These are phyloP conservation scores for Geranium brycei DNA, from an alignment of 345 rosid genomes.

Conservation along the genomic window DNA sequence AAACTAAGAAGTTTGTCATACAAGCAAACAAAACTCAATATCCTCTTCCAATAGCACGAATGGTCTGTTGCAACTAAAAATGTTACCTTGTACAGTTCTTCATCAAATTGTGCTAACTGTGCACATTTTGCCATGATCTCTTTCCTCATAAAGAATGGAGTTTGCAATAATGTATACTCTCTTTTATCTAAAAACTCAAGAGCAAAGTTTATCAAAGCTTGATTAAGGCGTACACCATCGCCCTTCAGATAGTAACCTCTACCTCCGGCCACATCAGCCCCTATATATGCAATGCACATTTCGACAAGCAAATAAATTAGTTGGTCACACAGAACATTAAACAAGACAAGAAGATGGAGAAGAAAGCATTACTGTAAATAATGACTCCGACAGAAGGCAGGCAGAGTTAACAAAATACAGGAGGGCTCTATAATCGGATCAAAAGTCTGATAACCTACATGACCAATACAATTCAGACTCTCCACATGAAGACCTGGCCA, in stretches of 20 bases:
- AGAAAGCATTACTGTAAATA: too few relatives aligned
- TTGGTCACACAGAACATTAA: too few relatives aligned
- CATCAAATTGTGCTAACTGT: slow-evolving; percentile 81
- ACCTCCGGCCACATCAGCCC: slow-evolving; percentile 76
- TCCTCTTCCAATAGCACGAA: not conserved
- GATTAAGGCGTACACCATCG: slow-evolving; percentile 76
- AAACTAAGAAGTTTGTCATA: not conserved
- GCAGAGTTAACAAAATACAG: too few relatives aligned
- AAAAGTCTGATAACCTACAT: too few relatives aligned
- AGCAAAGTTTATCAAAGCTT: slow-evolving; percentile 77
- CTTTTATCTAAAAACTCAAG: slow-evolving; percentile 61
- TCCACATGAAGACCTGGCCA: too few relatives aligned
- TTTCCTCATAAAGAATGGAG: slow-evolving; percentile 87
- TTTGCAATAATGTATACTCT: slow-evolving; percentile 56
- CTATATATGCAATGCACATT: slow-evolving; percentile 20
- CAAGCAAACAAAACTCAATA: not conserved
- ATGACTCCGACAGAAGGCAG: too few relatives aligned
- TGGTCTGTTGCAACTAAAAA: not conserved
- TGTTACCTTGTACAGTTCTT: slow-evolving; percentile 83
- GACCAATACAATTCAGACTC: too few relatives aligned
- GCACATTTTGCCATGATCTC: slow-evolving; percentile 93
- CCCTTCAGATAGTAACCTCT: slow-evolving; percentile 85
- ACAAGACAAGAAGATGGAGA: too few relatives aligned
- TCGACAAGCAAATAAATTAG: too few relatives aligned
- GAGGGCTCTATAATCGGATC: too few relatives aligned